Evolutionary conservation across 495 filamentous ascomycete genomes (phyloP), one percentile per base, ranked within the genome.

Genomic region (Venustampulla echinocandica): DNA sequence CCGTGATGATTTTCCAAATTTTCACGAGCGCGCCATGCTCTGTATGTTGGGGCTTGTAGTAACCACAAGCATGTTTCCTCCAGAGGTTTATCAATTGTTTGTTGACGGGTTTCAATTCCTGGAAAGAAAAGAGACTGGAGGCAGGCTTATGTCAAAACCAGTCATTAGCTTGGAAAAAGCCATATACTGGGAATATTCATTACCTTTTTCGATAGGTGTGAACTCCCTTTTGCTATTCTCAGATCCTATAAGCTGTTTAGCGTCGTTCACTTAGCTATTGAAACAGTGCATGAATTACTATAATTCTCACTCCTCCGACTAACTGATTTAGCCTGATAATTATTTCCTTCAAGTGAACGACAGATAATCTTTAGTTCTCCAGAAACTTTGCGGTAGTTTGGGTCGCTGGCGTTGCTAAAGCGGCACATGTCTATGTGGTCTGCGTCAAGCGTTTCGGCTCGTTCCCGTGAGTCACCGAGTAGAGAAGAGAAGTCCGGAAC

Each of bases 51-150:
- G 5, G 60, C 56, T 1, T 55, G 43, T 3, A 74, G 49, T n/a
- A 80, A 46, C 75, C 74, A 80, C 49, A 44, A 14, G 46, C 74
- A 78, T 23, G 74, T 76, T 37, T 62, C 60, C 21, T 21, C 52
- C 21, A 69, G 58, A 21, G 69, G 60, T 1, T 21, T 48, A 32
- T 63, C 64, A 40, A 71, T 62, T 5, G 35, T 62, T 47, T 44
- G 54, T 9, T 61, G 59, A 17, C 70, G 68, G 6, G 61, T 40
- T 39, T 69, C 60, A 15, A 68, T 63, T 33, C 63, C 61, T 2
- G 53, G 42, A 44, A 70, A 70, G n/a, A n/a, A n/a, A n/a, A n/a
- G n/a, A n/a, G n/a, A n/a, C n/a, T n/a, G n/a, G n/a, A n/a, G n/a
- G n/a, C n/a, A n/a, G n/a, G n/a, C n/a, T n/a, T n/a, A n/a, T n/a